Conservation (phyloP, 1,139 yeast species). For the Suhomyces taliae region DNA sequence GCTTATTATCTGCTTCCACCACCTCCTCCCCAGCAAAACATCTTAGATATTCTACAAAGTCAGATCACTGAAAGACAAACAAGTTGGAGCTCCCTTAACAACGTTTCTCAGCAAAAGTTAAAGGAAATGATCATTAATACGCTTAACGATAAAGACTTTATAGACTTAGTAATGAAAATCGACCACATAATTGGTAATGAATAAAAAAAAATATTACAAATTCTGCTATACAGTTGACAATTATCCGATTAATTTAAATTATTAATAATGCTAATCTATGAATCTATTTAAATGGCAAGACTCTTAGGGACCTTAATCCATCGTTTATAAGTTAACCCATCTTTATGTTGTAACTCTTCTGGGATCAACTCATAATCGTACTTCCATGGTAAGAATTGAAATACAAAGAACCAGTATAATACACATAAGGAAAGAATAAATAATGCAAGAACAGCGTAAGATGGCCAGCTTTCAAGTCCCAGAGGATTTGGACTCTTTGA, state of each 20-base stretch:
- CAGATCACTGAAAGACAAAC: neutral
- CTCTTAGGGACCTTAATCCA: constrained; percentile 42
- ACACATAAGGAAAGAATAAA: constrained; percentile 31
- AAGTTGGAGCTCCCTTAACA: neutral
- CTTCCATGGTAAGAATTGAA: constrained; percentile 43
- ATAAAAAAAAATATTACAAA: neutral
- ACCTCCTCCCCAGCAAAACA: neutral
- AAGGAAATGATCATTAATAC: constrained; percentile 3
- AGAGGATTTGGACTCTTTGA: constrained; percentile 39
- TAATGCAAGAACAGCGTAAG: constrained; percentile 47
- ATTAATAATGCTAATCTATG: constrained; percentile 1
- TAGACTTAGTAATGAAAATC: constrained; percentile 11
- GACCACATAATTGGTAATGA: constrained; percentile 9
- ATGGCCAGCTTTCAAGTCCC: constrained; percentile 50
- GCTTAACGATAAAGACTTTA: constrained; percentile 11
- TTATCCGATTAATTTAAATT: neutral
- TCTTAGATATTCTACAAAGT: neutral
- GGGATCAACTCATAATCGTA: constrained; percentile 44
- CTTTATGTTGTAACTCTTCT: constrained; percentile 42
- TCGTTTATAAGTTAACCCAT: constrained; percentile 54
- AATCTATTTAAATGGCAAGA: neutral
- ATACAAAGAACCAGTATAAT: constrained; percentile 51
- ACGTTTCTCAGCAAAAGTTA: constrained; percentile 4
- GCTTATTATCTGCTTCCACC: neutral
- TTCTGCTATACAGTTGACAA: no score